Percentiles rank a stretch among this genome's conserved stretches.
These are phyloP conservation scores for Acanthamoeba triangularis DNA, from an alignment of 208 protist genomes.

Conservation along the genomic window DNA sequence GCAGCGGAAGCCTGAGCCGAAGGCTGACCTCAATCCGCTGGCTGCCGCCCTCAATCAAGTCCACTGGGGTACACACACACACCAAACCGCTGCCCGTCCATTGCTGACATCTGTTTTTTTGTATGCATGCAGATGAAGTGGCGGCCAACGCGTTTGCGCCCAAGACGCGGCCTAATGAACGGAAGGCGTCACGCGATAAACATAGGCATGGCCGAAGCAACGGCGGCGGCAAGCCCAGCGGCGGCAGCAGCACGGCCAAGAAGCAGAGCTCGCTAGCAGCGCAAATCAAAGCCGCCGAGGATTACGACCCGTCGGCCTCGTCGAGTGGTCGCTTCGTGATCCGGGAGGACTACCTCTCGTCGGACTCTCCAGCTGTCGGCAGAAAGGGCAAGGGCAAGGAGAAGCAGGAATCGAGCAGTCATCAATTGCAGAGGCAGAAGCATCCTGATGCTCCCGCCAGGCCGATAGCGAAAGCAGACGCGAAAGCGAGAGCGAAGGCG, in stretches of 20 bases:
- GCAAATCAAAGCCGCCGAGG: neutral
- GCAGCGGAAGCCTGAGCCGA: neutral
- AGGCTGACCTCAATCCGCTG: neutral
- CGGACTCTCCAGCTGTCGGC: neutral
- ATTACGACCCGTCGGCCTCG: conserved; percentile 19
- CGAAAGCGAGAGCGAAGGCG: neutral
- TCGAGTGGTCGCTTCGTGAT: conserved; percentile 57
- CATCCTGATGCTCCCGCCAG: neutral
- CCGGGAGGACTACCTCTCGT: conserved; percentile 31
- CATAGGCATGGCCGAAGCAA: neutral
- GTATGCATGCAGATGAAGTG: neutral
- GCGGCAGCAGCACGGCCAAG: neutral
- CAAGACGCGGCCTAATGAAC: neutral
- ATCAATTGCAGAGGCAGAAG: neutral
- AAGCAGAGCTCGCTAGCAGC: neutral
- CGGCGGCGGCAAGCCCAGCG: neutral
- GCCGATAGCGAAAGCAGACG: neutral
- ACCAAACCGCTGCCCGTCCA: neutral
- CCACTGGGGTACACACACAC: neutral
- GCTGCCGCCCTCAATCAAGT: conserved; percentile 19
- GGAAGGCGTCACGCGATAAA: neutral
- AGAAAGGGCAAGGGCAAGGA: neutral
- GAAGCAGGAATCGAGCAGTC: neutral
- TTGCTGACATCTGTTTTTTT: neutral
- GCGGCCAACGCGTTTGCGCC: conserved; percentile 47